These are phyloP conservation scores for Phytopythium ostracodes DNA, from an alignment of 352 stramenopile genomes.

Conservation along the genomic window DNA sequence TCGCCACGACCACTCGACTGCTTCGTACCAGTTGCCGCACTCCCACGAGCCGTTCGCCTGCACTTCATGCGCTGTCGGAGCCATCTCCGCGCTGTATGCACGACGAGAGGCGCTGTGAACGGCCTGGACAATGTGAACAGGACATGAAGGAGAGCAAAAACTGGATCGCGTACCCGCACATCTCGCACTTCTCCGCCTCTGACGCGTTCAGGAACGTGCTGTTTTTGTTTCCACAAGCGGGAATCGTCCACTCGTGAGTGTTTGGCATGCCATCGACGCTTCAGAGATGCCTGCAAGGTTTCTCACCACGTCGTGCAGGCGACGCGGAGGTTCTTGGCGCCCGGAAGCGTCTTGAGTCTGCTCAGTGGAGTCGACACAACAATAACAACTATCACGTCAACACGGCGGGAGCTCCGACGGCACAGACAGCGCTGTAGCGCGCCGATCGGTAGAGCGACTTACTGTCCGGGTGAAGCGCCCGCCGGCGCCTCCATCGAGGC, in stretches of 20 bases:
- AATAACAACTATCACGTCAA: background rate
- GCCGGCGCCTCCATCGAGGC: background rate
- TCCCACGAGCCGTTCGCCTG: slow-evolving; percentile 66
- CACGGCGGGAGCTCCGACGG: background rate
- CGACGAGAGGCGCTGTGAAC: background rate
- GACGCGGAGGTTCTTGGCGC: slow-evolving; percentile 46
- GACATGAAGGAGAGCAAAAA: background rate
- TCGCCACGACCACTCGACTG: background rate
- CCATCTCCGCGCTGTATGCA: slow-evolving; percentile 42
- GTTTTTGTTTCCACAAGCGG: background rate
- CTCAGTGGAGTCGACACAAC: background rate
- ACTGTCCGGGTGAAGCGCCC: background rate
- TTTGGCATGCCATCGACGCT: too few species aligned
- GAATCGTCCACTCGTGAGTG: background rate
- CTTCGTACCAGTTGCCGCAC: slow-evolving; percentile 60
- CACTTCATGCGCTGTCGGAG: slow-evolving; percentile 64
- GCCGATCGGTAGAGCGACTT: background rate
- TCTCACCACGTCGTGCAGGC: slow-evolving; percentile 50
- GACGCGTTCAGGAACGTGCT: slow-evolving; percentile 71
- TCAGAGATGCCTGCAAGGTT: background rate
- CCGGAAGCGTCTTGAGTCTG: slow-evolving; percentile 51
- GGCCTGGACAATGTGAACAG: too few species aligned
- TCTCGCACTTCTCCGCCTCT: slow-evolving; percentile 48
- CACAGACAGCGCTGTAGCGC: background rate
- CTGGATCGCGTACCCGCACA: slow-evolving; percentile 58